These are phyloP conservation scores for Ogataea thermomethanolica DNA, from an alignment of 805 yeast genomes.

Conservation along the genomic window DNA sequence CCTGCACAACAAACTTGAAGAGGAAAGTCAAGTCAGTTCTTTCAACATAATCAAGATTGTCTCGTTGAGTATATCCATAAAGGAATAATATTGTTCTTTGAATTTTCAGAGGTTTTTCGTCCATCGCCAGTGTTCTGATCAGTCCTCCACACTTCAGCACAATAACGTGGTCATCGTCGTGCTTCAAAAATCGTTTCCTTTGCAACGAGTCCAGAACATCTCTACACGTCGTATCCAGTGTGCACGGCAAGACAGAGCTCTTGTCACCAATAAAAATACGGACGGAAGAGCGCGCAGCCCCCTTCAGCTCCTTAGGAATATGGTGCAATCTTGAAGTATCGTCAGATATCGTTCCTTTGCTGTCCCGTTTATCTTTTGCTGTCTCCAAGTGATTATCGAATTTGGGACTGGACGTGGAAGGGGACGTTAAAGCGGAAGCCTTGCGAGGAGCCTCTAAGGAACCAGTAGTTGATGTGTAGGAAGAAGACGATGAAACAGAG, in stretches of 20 bases:
- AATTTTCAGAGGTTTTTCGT: conserved; percentile 73
- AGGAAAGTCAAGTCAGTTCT: conserved; percentile 79
- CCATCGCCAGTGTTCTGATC: conserved; percentile 65
- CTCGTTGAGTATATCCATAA: conserved; percentile 78
- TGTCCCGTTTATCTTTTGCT: conserved; percentile 8
- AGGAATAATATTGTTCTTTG: conserved; percentile 69
- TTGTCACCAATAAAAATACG: conserved; percentile 82
- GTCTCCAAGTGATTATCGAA: conserved; percentile 3
- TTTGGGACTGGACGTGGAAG: conserved; percentile 9
- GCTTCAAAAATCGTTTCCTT: conserved; percentile 71
- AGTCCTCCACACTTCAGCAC: conserved; percentile 73
- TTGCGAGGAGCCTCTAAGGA: conserved; percentile 15
- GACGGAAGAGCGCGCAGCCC: conserved; percentile 37
- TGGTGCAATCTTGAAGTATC: conserved; percentile 14
- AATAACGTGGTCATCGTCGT: conserved; percentile 69
- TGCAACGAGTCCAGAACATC: conserved; percentile 70
- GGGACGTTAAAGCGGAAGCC: conserved; percentile 12
- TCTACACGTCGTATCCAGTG: conserved; percentile 70
- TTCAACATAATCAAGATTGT: conserved; percentile 72
- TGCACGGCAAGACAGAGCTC: conserved; percentile 73
- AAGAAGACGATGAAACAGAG: conserved; percentile 12
- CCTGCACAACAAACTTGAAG: conserved; percentile 78
- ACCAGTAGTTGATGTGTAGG: conserved; percentile 10
- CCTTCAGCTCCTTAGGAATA: conserved; percentile 25
- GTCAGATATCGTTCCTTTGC: conserved; percentile 8